Evolutionary conservation across 352 stramenopile species (phyloP).

Genomic region (Globisporangium irregulare): DNA sequence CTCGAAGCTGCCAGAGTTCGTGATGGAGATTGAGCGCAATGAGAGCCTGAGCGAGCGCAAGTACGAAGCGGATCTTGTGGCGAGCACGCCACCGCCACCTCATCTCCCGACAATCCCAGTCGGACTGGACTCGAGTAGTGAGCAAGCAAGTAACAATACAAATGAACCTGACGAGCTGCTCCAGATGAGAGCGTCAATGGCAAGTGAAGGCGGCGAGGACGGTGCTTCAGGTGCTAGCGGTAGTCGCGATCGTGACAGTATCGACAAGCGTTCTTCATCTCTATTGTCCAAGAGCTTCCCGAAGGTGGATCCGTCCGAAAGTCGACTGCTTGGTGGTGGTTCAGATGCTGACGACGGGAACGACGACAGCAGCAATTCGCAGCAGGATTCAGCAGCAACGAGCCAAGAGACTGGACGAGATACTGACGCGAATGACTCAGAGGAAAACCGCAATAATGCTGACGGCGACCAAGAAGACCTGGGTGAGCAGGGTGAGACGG

Average conservation of each 20-base stretch:
- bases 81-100: conserved; percentile 48
- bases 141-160: not conserved
- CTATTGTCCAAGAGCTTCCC: conserved; percentile 20
- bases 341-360: conserved; percentile 3
- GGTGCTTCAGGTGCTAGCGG: not conserved
- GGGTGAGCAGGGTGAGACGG: conserved; percentile 14
- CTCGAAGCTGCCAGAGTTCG: conserved; percentile 31
- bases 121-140: conserved; percentile 23
- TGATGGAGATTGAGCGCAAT: conserved; percentile 12
- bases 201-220: not conserved
- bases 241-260: not conserved
- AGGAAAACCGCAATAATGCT: not conserved
- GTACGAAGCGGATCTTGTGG: conserved; percentile 47
- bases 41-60: conserved; percentile 32
- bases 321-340: conserved; percentile 20
- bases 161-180: conserved; percentile 14
- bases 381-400: not conserved
- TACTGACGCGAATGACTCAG: not conserved
- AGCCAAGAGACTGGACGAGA: not conserved
- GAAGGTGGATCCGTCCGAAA: conserved; percentile 39
- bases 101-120: conserved; percentile 44
- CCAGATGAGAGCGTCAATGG: not conserved
- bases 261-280: conserved; percentile 9
- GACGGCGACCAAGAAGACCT: conserved; percentile 8
- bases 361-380: conserved; percentile 1